Conservation (phyloP, 1,284 basidiomycete species). For the Rhodotorula sp. region DNA sequence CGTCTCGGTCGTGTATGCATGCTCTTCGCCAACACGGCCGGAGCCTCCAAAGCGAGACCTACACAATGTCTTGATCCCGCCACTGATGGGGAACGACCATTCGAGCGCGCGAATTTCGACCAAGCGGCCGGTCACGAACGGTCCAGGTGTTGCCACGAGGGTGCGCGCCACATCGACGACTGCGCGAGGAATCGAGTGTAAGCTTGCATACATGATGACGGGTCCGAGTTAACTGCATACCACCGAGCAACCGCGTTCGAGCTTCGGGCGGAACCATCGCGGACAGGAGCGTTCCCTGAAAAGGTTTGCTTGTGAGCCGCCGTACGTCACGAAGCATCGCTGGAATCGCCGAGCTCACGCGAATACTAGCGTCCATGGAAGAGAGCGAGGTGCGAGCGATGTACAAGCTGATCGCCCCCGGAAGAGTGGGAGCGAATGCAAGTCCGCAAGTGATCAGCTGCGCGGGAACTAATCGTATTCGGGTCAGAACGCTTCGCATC, state of each 20-base stretch:
- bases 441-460: conserved; percentile 24
- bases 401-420: conserved; percentile 9
- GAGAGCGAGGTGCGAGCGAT: conserved; percentile 20
- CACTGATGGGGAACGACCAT: conserved; percentile 25
- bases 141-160: conserved; percentile 22
- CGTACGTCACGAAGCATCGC: neutral
- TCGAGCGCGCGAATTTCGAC: conserved; percentile 10
- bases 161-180: conserved; percentile 32
- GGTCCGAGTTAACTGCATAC: neutral
- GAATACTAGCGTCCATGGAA: conserved; percentile 27
- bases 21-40: neutral
- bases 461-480: conserved; percentile 14
- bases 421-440: conserved; percentile 22
- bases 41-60: neutral
- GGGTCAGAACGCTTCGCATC: no score
- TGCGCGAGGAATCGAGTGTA: neutral
- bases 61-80: conserved; percentile 15
- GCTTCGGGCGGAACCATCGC: conserved; percentile 22
- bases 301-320: no score
- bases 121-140: conserved; percentile 26
- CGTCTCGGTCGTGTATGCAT: neutral
- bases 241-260: conserved; percentile 30
- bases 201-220: no score
- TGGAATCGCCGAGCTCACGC: neutral
- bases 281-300: conserved; percentile 16